Evolutionary conservation across 768 basidiomycete species (phyloP).

Genomic region (Paxillus involutus): DNA sequence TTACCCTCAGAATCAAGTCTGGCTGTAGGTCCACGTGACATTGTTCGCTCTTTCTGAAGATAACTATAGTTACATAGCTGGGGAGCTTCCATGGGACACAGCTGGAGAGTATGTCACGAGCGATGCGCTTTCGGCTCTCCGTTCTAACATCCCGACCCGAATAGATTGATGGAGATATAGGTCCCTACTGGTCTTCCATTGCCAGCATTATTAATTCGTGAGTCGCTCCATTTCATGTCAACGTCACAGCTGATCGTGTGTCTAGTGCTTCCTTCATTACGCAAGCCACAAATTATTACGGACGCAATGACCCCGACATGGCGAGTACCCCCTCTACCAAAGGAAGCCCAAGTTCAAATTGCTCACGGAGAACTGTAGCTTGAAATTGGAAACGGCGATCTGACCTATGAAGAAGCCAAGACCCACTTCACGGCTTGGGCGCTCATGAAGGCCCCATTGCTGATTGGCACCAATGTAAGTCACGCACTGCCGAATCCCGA

Average conservation of each 20-base stretch:
- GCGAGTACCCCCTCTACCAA: conserved; percentile 26
- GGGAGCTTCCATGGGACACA: conserved; percentile 33
- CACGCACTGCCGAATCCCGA: not conserved
- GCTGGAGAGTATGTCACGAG: conserved; percentile 41
- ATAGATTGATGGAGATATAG: conserved; percentile 23
- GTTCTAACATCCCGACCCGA: not conserved
- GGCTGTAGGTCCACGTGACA: conserved; percentile 51
- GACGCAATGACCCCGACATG: conserved; percentile 67
- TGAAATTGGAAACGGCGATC: conserved; percentile 61
- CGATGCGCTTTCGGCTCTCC: not conserved
- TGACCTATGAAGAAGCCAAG: conserved; percentile 63
- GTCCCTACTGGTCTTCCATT: conserved; percentile 49
- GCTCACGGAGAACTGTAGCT: conserved; percentile 35
- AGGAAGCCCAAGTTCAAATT: not conserved
- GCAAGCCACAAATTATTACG: conserved; percentile 61
- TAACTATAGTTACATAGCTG: conserved; percentile 28
- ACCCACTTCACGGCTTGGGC: conserved; percentile 74
- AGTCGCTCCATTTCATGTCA: conserved; percentile 1
- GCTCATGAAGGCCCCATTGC: conserved; percentile 62
- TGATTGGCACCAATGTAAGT: conserved; percentile 60
- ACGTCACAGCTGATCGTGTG: not conserved
- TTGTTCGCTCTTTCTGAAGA: not conserved
- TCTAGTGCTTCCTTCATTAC: conserved; percentile 63
- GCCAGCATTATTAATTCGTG: conserved; percentile 56
- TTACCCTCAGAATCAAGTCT: conserved; percentile 51